These are phyloP conservation scores for Ephemerocybe angulata DNA, from an alignment of 768 basidiomycete species.

Conservation along the genomic window DNA sequence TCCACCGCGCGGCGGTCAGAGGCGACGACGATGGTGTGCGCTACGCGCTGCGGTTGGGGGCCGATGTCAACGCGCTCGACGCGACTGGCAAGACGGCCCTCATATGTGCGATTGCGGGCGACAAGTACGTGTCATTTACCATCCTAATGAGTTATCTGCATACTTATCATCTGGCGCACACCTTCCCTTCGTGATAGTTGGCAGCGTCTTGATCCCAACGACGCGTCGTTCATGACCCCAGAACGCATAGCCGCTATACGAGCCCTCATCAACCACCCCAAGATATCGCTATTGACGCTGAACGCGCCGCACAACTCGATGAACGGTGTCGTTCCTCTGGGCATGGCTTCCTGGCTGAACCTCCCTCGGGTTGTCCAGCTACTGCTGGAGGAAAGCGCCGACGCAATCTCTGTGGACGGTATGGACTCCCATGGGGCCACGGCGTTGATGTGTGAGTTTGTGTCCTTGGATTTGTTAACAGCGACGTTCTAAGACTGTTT, in stretches of 20 bases:
- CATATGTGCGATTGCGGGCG: conserved; percentile 69
- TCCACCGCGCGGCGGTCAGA: conserved; percentile 53
- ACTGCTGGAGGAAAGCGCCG: conserved; percentile 60
- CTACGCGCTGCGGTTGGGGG: conserved; percentile 52
- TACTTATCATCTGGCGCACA: not conserved
- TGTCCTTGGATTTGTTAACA: conserved; percentile 10
- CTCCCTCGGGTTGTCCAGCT: conserved; percentile 54
- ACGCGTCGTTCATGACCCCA: conserved; percentile 63
- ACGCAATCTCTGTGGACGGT: conserved; percentile 66
- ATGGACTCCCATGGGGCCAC: conserved; percentile 75
- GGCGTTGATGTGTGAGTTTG: conserved; percentile 74
- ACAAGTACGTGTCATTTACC: conserved; percentile 46
- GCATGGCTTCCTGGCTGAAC: conserved; percentile 78
- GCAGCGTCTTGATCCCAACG: conserved; percentile 64
- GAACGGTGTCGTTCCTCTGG: conserved; percentile 73
- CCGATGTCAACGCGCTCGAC: conserved; percentile 68
- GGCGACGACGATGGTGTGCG: conserved; percentile 55
- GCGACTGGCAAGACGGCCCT: conserved; percentile 56
- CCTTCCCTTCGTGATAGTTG: conserved; percentile 41
- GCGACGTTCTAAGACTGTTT: conserved; percentile 18
- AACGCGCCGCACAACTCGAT: conserved; percentile 71
- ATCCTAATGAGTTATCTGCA: not conserved
- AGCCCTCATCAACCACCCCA: conserved; percentile 49
- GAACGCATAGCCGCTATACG: conserved; percentile 57
- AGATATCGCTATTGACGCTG: conserved; percentile 63